Evolutionary conservation across 495 filamentous ascomycete genomes (phyloP), one percentile per base, ranked within the genome.

Genomic region (Darksidea phi): DNA sequence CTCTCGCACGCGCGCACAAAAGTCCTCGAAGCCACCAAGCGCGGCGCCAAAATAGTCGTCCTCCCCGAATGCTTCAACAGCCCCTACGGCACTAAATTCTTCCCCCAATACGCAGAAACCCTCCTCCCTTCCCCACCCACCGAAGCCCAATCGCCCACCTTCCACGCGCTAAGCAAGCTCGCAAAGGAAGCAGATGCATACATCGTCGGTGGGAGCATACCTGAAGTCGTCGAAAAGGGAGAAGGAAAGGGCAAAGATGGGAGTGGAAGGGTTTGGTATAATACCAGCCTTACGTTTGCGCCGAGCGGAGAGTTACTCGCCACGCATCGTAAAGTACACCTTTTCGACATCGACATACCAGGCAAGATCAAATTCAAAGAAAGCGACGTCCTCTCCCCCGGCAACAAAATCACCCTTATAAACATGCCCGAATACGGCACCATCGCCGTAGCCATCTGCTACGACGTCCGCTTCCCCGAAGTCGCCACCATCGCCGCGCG

Each of bases 341-440:
- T 99, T n/a, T 99, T 99, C 76, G 94, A 99, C 76, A 99, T 99
- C 67, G 88, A 93, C 72, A 99, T 99, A 68, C 94, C 94, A 1
- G 92, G 90, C 26, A 89, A 90, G 73, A 96, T 99, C 72, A 86
- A 70, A 13, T 99, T 99, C 78, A 83, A 82, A 59, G 94, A 99
- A 74, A 89, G 84, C 52, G 91, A 96, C 48, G 90, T 96, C 7
- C 80, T 99, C 18, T 86, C 80, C 0, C 88, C 94, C 0, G 94
- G 94, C 0, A 84, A 90, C 73, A 83, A 86, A 63, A 66, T 95
- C 42, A 95, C 93, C 0, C 71, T 97, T 0, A 76, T 97, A 20
- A 87, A 95, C 50, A 75, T 95, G 5, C 88, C 90, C 2, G 89
- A 88, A 53, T 96, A 94, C 69, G 94, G 94, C 38, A 84, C 81